A percentile compares a stretch with the other conserved stretches of the same genome.
Evolutionary conservation across 352 stramenopile genomes (phyloP).

Genomic region (Globisporangium mamillatum): DNA sequence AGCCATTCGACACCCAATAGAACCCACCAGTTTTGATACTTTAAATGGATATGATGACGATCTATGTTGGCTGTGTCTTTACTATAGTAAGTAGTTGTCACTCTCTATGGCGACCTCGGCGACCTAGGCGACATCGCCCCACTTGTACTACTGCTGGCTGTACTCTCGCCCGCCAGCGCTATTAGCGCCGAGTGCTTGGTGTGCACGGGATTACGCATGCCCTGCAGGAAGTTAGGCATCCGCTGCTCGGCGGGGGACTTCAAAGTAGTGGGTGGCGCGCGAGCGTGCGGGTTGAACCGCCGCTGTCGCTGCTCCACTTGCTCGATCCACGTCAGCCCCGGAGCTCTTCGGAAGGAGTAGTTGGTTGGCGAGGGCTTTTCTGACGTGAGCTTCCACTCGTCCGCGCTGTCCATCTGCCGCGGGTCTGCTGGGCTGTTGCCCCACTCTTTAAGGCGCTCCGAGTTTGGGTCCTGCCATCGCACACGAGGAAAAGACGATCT

Average conservation of each 20-base stretch:
- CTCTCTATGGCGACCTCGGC: not conserved
- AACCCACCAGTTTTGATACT: slow-evolving; percentile 7
- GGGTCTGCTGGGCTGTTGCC: slow-evolving; percentile 28
- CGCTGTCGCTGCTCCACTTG: slow-evolving; percentile 53
- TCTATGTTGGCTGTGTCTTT: not conserved
- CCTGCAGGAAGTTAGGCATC: slow-evolving; percentile 52
- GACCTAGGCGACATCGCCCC: not conserved
- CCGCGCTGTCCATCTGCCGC: slow-evolving; percentile 49
- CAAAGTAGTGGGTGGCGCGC: slow-evolving; percentile 1
- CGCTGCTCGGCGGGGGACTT: slow-evolving; percentile 26
- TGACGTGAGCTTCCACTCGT: slow-evolving; percentile 61
- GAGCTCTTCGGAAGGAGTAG: slow-evolving; percentile 56
- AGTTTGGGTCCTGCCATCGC: slow-evolving; percentile 17
- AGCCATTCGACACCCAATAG: not conserved
- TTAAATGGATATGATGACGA: not conserved
- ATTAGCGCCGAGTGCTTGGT: slow-evolving; percentile 19
- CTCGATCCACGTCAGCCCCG: slow-evolving; percentile 63
- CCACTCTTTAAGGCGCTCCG: slow-evolving; percentile 50
- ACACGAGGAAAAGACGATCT: not conserved
- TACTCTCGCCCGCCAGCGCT: not conserved
- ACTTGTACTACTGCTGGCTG: not conserved
- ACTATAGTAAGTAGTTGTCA: too few relatives aligned
- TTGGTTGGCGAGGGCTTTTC: slow-evolving; percentile 54
- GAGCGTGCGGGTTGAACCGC: slow-evolving; percentile 36
- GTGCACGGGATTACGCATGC: slow-evolving; percentile 36